A percentile compares a stretch with the other conserved stretches of the same genome.
Evolutionary conservation across 169 alveolate genomes (phyloP).

Genomic region (Plasmodium reichenowi): DNA sequence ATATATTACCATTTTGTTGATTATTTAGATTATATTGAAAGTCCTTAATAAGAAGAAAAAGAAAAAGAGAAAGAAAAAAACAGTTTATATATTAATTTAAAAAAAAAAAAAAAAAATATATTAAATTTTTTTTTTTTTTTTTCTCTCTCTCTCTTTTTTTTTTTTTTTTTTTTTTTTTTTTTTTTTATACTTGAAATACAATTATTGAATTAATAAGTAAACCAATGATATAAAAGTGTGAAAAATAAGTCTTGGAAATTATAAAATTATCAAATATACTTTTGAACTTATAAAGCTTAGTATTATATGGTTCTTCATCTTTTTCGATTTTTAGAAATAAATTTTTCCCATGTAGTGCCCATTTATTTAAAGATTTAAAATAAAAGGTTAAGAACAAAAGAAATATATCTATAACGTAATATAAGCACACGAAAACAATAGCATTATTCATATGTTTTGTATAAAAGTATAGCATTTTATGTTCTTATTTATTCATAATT

Average conservation of each 20-base stretch:
- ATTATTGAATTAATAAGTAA: constrained; percentile 75
- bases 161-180: too few species aligned
- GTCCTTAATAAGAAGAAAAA: constrained; percentile 35
- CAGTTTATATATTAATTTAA: constrained; percentile 9
- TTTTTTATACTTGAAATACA: constrained; percentile 74
- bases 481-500: not conserved
- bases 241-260: constrained; percentile 79
- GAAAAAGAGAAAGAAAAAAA: constrained; percentile 15
- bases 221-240: constrained; percentile 80
- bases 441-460: not conserved
- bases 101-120: not conserved
- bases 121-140: not conserved
- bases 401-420: constrained; percentile 62
- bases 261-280: constrained; percentile 21
- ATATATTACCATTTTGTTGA: constrained; percentile 33
- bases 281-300: constrained; percentile 37
- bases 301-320: constrained; percentile 27
- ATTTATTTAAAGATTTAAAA: constrained; percentile 59
- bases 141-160: too few species aligned
- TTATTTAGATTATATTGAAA: not conserved
- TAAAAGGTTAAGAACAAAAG: constrained; percentile 75
- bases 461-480: constrained; percentile 3
- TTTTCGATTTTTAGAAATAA: constrained; percentile 40
- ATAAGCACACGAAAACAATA: constrained; percentile 15
- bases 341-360: constrained; percentile 85